Conservation (phyloP, 2,329 filamentous ascomycete genomes). For the Ophiostoma angusticollis region DNA sequence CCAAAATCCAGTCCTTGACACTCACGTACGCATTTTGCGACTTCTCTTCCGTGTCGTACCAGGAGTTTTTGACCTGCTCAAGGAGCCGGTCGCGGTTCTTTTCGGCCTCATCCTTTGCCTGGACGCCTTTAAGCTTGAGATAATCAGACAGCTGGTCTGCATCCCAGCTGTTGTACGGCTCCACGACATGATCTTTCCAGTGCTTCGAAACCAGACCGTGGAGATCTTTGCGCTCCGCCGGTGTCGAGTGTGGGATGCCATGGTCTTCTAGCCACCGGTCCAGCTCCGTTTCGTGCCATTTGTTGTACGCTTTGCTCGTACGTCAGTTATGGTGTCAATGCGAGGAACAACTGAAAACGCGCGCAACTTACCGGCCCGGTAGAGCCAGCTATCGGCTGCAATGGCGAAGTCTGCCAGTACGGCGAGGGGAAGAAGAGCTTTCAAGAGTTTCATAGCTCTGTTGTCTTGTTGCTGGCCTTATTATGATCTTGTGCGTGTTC, state of each 20-base stretch:
- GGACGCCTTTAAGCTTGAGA: conserved; percentile 56
- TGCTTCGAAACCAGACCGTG: conserved; percentile 79
- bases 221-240: conserved; percentile 88
- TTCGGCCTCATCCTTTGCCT: conserved; percentile 53
- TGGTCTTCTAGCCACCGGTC: conserved; percentile 94
- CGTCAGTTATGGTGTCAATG: background rate
- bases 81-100: conserved; percentile 57
- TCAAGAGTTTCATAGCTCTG: conserved; percentile 59
- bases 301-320: conserved; percentile 97
- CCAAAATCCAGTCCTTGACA: conserved; percentile 84
- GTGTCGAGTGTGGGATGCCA: conserved; percentile 77
- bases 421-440: conserved; percentile 55
- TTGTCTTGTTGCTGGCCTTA: background rate
- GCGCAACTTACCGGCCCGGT: conserved; percentile 58
- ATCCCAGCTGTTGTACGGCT: conserved; percentile 70
- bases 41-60: conserved; percentile 69
- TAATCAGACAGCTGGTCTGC: conserved; percentile 53
- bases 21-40: conserved; percentile 57
- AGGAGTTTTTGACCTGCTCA: conserved; percentile 56
- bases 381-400: conserved; percentile 75
- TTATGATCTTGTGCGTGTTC: too few relatives aligned
- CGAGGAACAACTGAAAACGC: background rate
- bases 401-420: conserved; percentile 57
- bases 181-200: conserved; percentile 67
- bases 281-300: conserved; percentile 96